Base-by-base conservation (phyloP, 495 filamentous ascomycete genomes). In the Penicillium waksmanii region DNA sequence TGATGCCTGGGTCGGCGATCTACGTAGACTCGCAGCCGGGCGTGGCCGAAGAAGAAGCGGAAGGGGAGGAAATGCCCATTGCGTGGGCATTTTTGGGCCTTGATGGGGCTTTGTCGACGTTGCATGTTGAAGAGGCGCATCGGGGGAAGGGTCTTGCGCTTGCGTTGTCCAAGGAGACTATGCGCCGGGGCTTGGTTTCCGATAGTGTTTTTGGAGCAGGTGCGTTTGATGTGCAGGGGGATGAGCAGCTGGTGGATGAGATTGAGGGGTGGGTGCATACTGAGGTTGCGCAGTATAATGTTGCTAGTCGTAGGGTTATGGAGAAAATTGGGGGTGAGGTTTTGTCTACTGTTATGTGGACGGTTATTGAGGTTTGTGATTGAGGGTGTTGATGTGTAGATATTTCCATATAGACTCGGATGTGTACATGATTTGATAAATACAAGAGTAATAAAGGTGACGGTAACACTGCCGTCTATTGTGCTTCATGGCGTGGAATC, bases 81-180 rank as follows among this genome's bases (percentile, higher is more conserved):
- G 77, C 73, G 9, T 78, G 73, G 73, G 73, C 63, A 0, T 85
- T 82, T 57, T 57, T 83, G 5, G 74, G 74, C 6, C 27, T 73
- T 3, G 81, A 84, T 66, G 81, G 82, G 3, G 66, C 69, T 6
- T 54, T 84, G 46, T 69, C 75, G 7, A 80, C 78, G 8, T 51
- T 85, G 55, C 78, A 83, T 65, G 82, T 84, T 47, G 74, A 82
- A 52, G 66, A 72, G 33, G 77, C 68, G 48, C 73, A 84, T 70
- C 67, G 82, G 2, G 78, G 80, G 0, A 64, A 60, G 27, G 80
- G 80, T 1, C 56, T 84, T 3, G 80, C 78, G 19, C 65, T 70
- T 40, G 27, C 57, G 13, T 71, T 83, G 49, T 73, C 72, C 1
- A 62, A 60, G 33, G 67, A 77, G 52, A 60, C 79, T 0, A 75